Conservation (phyloP, 768 basidiomycete species). For the Rhodotorula babjevae region DNA sequence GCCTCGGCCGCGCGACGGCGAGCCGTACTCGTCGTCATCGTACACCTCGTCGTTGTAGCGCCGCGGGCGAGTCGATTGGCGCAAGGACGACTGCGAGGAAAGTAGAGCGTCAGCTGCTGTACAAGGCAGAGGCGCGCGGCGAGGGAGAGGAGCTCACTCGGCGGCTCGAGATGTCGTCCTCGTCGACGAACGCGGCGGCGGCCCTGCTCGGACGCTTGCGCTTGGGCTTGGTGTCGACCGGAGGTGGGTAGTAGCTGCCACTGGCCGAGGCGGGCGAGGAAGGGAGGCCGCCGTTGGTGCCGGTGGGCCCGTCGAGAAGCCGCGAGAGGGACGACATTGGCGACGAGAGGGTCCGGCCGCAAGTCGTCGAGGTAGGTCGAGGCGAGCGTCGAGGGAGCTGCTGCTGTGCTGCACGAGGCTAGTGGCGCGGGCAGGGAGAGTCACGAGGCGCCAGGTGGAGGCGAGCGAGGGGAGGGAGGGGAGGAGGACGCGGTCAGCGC, state of each 20-base stretch:
- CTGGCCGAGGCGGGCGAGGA: not conserved
- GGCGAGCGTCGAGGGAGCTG: not conserved
- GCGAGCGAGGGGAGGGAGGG: too few species aligned
- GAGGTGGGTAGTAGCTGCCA: too few species aligned
- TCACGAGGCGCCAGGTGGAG: not conserved
- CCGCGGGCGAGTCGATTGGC: constrained; percentile 26
- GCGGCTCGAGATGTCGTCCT: constrained; percentile 18
- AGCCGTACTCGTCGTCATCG: constrained; percentile 22
- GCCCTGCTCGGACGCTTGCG: constrained; percentile 28
- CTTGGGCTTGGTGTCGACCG: constrained; percentile 1
- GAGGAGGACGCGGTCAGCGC: not conserved
- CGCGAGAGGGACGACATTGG: constrained; percentile 34
- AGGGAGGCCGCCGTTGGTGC: not conserved
- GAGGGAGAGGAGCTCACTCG: not conserved
- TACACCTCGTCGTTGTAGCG: constrained; percentile 32
- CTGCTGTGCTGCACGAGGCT: not conserved
- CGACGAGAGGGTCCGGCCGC: not conserved
- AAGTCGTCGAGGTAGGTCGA: too few species aligned
- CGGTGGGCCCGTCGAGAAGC: constrained; percentile 21
- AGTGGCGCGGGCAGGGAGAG: not conserved
- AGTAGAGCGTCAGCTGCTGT: too few species aligned
- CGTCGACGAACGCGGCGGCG: constrained; percentile 12
- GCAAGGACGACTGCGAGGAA: constrained; percentile 13
- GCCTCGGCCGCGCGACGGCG: not conserved
- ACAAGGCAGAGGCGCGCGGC: too few species aligned